These are phyloP conservation scores for Lichtheimia hyalospora DNA, from an alignment of 371 early-diverging fungal species.

Conservation along the genomic window DNA sequence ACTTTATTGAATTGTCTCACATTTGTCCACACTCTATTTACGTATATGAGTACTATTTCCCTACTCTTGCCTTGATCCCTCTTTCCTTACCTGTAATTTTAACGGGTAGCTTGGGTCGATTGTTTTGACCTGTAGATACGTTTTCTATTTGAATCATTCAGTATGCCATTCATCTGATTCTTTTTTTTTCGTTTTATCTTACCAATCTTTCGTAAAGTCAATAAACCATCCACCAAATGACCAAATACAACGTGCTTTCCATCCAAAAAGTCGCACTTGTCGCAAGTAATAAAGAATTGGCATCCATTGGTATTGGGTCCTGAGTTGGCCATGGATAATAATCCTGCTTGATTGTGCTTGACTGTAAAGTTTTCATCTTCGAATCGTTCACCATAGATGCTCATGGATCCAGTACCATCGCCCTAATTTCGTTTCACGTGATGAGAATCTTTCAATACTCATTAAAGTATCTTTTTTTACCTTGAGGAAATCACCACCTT, in stretches of 20 bases:
- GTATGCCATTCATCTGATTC: not conserved
- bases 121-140: conserved; percentile 88
- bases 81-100: conserved; percentile 71
- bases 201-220: conserved; percentile 87
- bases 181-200: not conserved
- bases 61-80: conserved; percentile 29
- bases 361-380: conserved; percentile 95
- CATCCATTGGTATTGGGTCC: conserved; percentile 95
- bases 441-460: not conserved
- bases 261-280: conserved; percentile 85
- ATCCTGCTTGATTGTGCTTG: conserved; percentile 90
- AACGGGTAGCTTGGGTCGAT: conserved; percentile 87
- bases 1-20: conserved; percentile 14
- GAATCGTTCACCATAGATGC: conserved; percentile 97
- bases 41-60: not conserved
- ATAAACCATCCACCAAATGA: conserved; percentile 83
- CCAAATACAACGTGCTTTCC: conserved; percentile 94
- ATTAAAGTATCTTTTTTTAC: conserved; percentile 28
- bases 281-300: conserved; percentile 97
- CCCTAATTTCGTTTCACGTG: conserved; percentile 44
- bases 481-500: conserved; percentile 98
- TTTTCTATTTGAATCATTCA: conserved; percentile 54
- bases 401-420: conserved; percentile 96
- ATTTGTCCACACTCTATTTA: conserved; percentile 38
- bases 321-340: conserved; percentile 98